A percentile compares a stretch with the other conserved stretches of the same genome.
These are phyloP conservation scores for Exobasidium cylindrosporum DNA, from an alignment of 1,284 basidiomycete genomes.

Conservation along the genomic window DNA sequence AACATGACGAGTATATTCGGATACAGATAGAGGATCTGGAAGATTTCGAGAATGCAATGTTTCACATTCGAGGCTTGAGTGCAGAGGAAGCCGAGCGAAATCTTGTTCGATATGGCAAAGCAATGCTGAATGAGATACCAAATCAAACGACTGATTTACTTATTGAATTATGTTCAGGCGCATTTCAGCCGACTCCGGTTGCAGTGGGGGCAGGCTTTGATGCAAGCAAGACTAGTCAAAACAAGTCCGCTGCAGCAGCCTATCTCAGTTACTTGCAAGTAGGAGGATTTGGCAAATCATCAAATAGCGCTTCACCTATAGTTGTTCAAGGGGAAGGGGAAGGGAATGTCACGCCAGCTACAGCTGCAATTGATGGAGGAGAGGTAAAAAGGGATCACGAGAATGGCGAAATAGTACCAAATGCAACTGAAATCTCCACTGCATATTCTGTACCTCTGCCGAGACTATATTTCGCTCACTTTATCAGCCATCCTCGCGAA, in stretches of 20 bases:
- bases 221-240: constrained; percentile 13
- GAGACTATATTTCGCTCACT: constrained; percentile 85
- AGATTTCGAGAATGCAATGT: constrained; percentile 76
- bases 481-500: constrained; percentile 79
- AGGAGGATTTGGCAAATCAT: constrained; percentile 25
- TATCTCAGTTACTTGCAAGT: constrained; percentile 39
- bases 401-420: constrained; percentile 14
- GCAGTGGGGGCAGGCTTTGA: constrained; percentile 9
- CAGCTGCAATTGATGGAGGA: constrained; percentile 6
- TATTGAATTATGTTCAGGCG: constrained; percentile 83
- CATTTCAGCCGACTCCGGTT: constrained; percentile 24
- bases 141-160: constrained; percentile 84
- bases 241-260: constrained; percentile 23
- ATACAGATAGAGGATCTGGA: constrained; percentile 91
- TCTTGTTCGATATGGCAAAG: constrained; percentile 53
- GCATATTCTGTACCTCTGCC: constrained; percentile 71
- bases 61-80: constrained; percentile 74
- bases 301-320: no score
- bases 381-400: background rate
- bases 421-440: background rate
- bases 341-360: constrained; percentile 7
- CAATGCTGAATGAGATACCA: constrained; percentile 73
- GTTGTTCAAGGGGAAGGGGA: background rate
- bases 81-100: constrained; percentile 61
- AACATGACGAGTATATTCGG: constrained; percentile 87